Evolutionary conservation across 1,284 basidiomycete species (phyloP).

Genomic region (Neonothopanus nambi): DNA sequence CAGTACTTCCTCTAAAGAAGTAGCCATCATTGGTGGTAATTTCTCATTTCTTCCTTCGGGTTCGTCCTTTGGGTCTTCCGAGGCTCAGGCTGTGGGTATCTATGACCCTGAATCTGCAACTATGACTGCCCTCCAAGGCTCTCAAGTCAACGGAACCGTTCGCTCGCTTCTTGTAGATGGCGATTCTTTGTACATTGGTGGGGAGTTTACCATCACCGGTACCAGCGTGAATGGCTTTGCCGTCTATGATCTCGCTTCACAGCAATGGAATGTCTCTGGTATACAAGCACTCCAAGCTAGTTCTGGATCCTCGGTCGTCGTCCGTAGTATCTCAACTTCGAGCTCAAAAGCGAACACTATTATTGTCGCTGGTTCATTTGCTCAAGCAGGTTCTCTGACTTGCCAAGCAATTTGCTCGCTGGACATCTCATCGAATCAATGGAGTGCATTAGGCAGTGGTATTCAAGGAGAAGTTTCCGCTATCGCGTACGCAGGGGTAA

Average conservation of each 20-base stretch:
- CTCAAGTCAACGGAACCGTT: conserved; percentile 72
- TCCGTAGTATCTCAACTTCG: conserved; percentile 75
- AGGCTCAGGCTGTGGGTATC: conserved; percentile 67
- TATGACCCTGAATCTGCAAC: conserved; percentile 61
- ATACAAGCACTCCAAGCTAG: conserved; percentile 58
- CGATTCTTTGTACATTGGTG: conserved; percentile 76
- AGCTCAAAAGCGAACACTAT: conserved; percentile 63
- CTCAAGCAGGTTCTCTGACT: conserved; percentile 70
- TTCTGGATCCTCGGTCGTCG: conserved; percentile 59
- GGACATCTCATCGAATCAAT: conserved; percentile 68
- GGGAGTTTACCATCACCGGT: conserved; percentile 67
- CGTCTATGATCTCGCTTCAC: conserved; percentile 69
- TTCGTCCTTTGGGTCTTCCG: conserved; percentile 37
- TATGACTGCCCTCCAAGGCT: conserved; percentile 60
- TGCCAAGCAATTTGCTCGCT: conserved; percentile 85
- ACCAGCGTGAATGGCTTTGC: conserved; percentile 66
- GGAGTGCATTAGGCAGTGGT: conserved; percentile 82
- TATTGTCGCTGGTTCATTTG: conserved; percentile 86
- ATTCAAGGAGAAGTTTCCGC: conserved; percentile 81
- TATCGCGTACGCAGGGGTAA: conserved; percentile 79
- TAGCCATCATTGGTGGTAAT: conserved; percentile 88
- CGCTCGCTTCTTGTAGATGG: conserved; percentile 68
- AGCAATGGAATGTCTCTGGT: conserved; percentile 60
- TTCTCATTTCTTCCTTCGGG: conserved; percentile 65
- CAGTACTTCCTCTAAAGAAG: conserved; percentile 58